These are phyloP conservation scores for Melampsora allii-populina DNA, from an alignment of 1,284 basidiomycete genomes.

Conservation along the genomic window DNA sequence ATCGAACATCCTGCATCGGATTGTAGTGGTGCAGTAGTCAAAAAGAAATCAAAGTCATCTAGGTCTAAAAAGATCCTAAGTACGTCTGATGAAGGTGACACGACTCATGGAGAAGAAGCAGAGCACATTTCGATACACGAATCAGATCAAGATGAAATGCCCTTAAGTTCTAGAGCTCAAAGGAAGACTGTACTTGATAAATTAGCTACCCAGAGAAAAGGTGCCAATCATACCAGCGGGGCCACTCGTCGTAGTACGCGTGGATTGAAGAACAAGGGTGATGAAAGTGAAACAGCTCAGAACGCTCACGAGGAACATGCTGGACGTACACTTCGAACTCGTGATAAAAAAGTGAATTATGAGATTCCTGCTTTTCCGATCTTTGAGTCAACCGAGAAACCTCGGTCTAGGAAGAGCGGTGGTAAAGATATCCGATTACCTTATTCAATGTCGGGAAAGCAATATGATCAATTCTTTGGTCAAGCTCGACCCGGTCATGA, in stretches of 20 bases:
- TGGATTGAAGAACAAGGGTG: neutral
- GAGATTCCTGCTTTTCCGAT: slow-evolving; percentile 50
- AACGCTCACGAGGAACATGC: slow-evolving; percentile 33
- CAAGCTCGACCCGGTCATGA: slow-evolving; percentile 62
- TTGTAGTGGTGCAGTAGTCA: neutral
- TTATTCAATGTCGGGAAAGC: slow-evolving; percentile 71
- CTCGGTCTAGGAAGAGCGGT: slow-evolving; percentile 13
- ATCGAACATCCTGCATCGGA: neutral
- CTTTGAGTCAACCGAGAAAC: slow-evolving; percentile 51
- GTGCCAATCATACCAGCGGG: slow-evolving; percentile 35
- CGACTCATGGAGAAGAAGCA: slow-evolving; percentile 16
- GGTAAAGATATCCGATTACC: slow-evolving; percentile 59
- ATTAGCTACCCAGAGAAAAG: slow-evolving; percentile 13
- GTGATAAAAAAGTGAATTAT: slow-evolving; percentile 52
- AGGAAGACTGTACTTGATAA: slow-evolving; percentile 14
- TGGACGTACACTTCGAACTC: slow-evolving; percentile 30
- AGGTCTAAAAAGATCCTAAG: neutral
- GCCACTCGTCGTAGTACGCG: slow-evolving; percentile 26
- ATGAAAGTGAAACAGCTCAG: slow-evolving; percentile 6
- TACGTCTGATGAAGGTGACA: neutral
- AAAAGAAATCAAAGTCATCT: neutral
- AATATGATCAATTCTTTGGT: slow-evolving; percentile 70
- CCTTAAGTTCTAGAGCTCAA: slow-evolving; percentile 7
- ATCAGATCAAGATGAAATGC: slow-evolving; percentile 5
- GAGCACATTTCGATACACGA: neutral